Base-by-base conservation (phyloP, 176 grass and related monocot species). In the Raddia distichophylla region DNA sequence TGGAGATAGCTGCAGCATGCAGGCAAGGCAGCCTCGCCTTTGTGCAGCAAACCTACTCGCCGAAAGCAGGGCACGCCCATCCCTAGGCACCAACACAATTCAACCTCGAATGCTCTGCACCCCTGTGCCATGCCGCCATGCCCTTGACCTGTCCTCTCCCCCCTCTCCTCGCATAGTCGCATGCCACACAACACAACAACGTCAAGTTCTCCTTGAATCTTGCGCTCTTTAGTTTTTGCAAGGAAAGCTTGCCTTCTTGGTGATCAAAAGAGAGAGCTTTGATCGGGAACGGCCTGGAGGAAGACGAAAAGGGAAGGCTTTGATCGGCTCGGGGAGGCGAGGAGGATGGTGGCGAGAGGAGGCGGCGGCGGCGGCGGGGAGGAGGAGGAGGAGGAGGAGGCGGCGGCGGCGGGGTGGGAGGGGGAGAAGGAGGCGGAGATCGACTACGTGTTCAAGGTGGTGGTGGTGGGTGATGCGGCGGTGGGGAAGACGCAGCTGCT, bases 401-500 rank as follows among this genome's bases (percentile, higher is more conserved):
- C 22, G 76, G 82, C 50, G 2, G 82, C 12, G 13, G 80, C 50
- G 1, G 11, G 73, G 73, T 90, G 88, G 83, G 88, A 90, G 11
- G 83, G 88, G 53, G 86, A 86, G 84, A 86, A 80, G 66, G 86
- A 90, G 78, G 88, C 78, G 44, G 88, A 85, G 87, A 89, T 89
- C 77, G 87, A 90, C 88, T 90, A 90, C 83, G 83, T 90, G 83
- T 86, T 90, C 79, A 90, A 90, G 88, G 83, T 90, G 73, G 88
- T 90, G 83, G 88, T 77, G 78, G 83, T 90, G 67, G 88, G 88
- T 0, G 88, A 90, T 83, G 43, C 88, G 50, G 88, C 83, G 78
- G 83, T 90, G 88, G 88, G 88, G 16, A 86, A 90, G 88, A 90
- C 88, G 83, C 88, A 90, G 88, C 83, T 90, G 73, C 88, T 90